Evolutionary conservation across 768 basidiomycete genomes (phyloP).

Genomic region (Albatrellus ellisii): DNA sequence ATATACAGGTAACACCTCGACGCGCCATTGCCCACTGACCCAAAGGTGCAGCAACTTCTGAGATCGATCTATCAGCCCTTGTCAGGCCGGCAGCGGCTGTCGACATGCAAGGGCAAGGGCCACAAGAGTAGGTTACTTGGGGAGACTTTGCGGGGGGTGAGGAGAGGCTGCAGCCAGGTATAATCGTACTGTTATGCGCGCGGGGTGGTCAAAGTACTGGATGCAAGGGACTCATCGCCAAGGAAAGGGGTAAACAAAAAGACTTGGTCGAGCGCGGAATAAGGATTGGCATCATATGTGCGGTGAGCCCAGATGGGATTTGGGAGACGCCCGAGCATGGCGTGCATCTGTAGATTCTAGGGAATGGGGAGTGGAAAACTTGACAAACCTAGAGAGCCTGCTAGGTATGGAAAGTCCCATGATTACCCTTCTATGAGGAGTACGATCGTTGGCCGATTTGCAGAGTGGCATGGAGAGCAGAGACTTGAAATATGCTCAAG

Average conservation of each 20-base stretch:
- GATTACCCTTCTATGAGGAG: constrained; percentile 40
- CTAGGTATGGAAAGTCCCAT: constrained; percentile 21
- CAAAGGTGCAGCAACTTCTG: constrained; percentile 41
- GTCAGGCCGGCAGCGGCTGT: constrained; percentile 42
- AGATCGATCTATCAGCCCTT: constrained; percentile 40
- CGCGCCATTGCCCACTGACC: constrained; percentile 57
- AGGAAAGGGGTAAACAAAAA: constrained; percentile 46
- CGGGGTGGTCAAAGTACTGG: constrained; percentile 56
- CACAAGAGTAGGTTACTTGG: constrained; percentile 44
- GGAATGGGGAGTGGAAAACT: constrained; percentile 55
- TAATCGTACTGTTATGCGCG: constrained; percentile 45
- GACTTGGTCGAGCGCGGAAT: constrained; percentile 38
- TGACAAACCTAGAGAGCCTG: constrained; percentile 39
- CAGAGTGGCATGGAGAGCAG: constrained; percentile 40
- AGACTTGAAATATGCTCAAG: not conserved
- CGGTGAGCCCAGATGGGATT: constrained; percentile 51
- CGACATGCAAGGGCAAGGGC: constrained; percentile 33
- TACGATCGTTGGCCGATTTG: constrained; percentile 63
- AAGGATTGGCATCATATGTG: constrained; percentile 47
- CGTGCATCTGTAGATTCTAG: constrained; percentile 50
- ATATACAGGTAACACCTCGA: constrained; percentile 72
- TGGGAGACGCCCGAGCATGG: constrained; percentile 21
- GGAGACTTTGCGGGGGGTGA: constrained; percentile 26
- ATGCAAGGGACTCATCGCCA: constrained; percentile 33
- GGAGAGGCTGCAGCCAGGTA: constrained; percentile 24